Evolutionary conservation across 331 rosid genomes (phyloP), one percentile per base, ranked within the genome.

Genomic region (Pyrus hybrid): DNA sequence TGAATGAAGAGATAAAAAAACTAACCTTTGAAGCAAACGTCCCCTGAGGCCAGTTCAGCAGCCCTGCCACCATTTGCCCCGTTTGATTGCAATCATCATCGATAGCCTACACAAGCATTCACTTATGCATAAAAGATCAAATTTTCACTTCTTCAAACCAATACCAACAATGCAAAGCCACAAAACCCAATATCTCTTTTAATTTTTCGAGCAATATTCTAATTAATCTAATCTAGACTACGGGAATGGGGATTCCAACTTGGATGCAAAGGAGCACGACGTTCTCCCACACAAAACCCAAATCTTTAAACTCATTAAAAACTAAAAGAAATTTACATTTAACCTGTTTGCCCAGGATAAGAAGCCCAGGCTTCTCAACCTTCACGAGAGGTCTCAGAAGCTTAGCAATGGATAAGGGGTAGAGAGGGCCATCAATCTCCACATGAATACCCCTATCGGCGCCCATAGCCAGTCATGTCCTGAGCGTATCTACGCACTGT

Each of bases 31-130:
- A 94, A 77, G 97, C 96, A 88, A 91, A 94, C 65, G 98, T 94
- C 67, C 92, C 98, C 63, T 88, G 97, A 63, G 97, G 94, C 98
- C 97, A 94, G 84, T 90, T 89, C 77, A 94, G 87, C 51, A 91
- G 93, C 75, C 97, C 99, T 43, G 96, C 97, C 6, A 87, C 67
- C 96, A 94, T 94, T 86, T 94, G 93, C 72, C 99, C 99, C 9
- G 96, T 92, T 81, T 94, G 97, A 84, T 91, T 91, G 90, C 99
- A 94, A 83, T 90, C 99, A 80, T 94, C 99, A 79, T 94, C 97
- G 70, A 92, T 94, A 70, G 99, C 99, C 97, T 91, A 63, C 22
- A 63, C 68, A 63, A 23, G 4, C 20, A 29, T 25, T 62, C 66
- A 26, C 13, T 22, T 18, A 4, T 30, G 13, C 12, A 30, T 18